These are phyloP conservation scores for Cutaneotrichosporon sp. DNA, from an alignment of 1,284 basidiomycete species.

Conservation along the genomic window DNA sequence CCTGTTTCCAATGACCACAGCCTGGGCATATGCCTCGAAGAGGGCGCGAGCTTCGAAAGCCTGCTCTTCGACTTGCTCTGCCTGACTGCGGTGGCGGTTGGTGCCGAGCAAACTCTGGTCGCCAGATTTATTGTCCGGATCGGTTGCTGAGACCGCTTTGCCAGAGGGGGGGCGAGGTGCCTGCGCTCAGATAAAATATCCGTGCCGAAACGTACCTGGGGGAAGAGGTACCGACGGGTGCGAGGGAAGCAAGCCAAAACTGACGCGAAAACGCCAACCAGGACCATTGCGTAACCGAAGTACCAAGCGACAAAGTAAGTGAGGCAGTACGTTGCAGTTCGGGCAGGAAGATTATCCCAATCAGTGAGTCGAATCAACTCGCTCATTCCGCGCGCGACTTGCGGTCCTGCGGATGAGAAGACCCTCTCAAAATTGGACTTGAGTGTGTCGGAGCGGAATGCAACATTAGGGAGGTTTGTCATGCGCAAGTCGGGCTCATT, in stretches of 20 bases:
- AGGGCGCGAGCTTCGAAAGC: constrained; percentile 49
- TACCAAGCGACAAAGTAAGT: constrained; percentile 53
- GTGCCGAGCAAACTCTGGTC: constrained; percentile 48
- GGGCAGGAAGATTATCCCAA: constrained; percentile 47
- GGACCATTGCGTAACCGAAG: constrained; percentile 49
- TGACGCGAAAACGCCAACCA: constrained; percentile 47
- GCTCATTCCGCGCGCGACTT: constrained; percentile 50
- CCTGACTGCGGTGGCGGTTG: constrained; percentile 43
- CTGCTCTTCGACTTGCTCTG: constrained; percentile 51
- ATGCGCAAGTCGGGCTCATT: constrained; percentile 40
- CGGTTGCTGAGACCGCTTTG: background rate
- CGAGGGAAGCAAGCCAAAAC: constrained; percentile 52
- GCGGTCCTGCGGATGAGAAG: constrained; percentile 54
- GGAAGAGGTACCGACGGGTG: constrained; percentile 53
- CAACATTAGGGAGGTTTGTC: constrained; percentile 7
- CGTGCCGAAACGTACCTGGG: constrained; percentile 29
- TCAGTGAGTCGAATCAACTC: constrained; percentile 54
- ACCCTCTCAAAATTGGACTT: constrained; percentile 55
- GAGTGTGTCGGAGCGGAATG: constrained; percentile 49
- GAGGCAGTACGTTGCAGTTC: constrained; percentile 51
- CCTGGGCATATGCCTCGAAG: constrained; percentile 45
- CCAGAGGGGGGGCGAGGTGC: background rate
- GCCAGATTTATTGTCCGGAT: constrained; percentile 34
- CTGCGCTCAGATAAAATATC: too few relatives aligned
- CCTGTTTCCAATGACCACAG: constrained; percentile 29